phyloP scores from a whole-genome alignment of 225 moss, liverwort and hornwort genomes.

The Straminergon stramineum region DNA sequence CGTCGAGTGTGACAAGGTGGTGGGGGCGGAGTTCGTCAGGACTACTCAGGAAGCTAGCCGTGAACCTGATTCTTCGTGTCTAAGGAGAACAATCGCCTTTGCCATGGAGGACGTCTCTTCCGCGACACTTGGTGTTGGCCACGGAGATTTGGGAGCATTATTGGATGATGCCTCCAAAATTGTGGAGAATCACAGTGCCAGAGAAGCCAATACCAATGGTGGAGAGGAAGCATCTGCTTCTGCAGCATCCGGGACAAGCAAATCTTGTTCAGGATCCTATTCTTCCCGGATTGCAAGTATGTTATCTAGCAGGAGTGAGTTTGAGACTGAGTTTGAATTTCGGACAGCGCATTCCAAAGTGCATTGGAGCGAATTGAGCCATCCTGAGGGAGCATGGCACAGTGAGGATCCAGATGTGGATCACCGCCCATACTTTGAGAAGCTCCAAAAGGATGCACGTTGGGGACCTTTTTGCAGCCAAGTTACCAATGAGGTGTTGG shows the following conservation, averaged over 20 bases:
- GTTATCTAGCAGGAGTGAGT: fast-evolving
- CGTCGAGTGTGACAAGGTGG: fast-evolving
- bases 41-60: fast-evolving
- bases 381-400: neutral
- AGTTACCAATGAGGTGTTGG: neutral
- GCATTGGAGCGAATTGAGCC: neutral
- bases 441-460: neutral
- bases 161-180: neutral
- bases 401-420: neutral
- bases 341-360: neutral
- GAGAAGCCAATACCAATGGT: fast-evolving
- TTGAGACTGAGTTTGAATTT: neutral
- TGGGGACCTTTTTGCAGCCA: neutral
- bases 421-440: neutral
- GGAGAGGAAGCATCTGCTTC: fast-evolving
- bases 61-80: fast-evolving
- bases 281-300: fast-evolving
- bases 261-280: neutral
- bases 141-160: fast-evolving
- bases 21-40: fast-evolving
- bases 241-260: too few relatives aligned
- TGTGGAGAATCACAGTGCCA: fast-evolving
- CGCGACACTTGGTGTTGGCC: fast-evolving
- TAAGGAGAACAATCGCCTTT: fast-evolving
- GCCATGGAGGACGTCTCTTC: fast-evolving